A percentile compares a stretch with the other conserved stretches of the same genome.
Evolutionary conservation across 1,139 yeast genomes (phyloP).

Genomic region (Diutina siamensis): DNA sequence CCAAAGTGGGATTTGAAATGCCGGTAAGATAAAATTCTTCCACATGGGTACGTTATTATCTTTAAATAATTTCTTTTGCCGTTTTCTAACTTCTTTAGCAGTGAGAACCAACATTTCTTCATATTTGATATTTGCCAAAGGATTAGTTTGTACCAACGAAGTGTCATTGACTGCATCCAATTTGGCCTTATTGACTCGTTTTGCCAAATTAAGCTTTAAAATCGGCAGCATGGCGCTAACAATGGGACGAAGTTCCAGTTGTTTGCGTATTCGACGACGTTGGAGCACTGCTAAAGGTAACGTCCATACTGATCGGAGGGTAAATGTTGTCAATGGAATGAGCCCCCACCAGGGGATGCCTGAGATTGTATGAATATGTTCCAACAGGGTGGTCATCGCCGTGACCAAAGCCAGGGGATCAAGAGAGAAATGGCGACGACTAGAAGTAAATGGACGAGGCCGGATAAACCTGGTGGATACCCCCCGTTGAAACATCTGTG

Average conservation of each 20-base stretch:
- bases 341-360: conserved; percentile 79
- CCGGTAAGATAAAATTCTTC: conserved; percentile 67
- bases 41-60: conserved; percentile 63
- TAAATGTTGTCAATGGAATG: conserved; percentile 63
- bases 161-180: conserved; percentile 13
- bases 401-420: conserved; percentile 9
- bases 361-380: conserved; percentile 36
- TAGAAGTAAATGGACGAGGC: no score
- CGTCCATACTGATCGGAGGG: conserved; percentile 55
- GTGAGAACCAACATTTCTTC: conserved; percentile 69
- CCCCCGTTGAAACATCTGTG: not conserved
- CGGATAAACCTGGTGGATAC: not conserved
- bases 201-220: conserved; percentile 58
- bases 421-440: not conserved
- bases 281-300: conserved; percentile 70
- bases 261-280: conserved; percentile 56
- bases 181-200: conserved; percentile 31
- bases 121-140: conserved; percentile 44
- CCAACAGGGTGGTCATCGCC: conserved; percentile 31
- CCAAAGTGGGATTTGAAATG: conserved; percentile 86
- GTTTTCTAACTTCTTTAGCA: conserved; percentile 62
- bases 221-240: conserved; percentile 70
- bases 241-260: conserved; percentile 57
- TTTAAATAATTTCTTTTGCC: conserved; percentile 61
- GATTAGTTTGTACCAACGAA: conserved; percentile 11